phyloP scores from a whole-genome alignment of 2,329 filamentous ascomycete genomes.

The Ascochyta koolunga region DNA sequence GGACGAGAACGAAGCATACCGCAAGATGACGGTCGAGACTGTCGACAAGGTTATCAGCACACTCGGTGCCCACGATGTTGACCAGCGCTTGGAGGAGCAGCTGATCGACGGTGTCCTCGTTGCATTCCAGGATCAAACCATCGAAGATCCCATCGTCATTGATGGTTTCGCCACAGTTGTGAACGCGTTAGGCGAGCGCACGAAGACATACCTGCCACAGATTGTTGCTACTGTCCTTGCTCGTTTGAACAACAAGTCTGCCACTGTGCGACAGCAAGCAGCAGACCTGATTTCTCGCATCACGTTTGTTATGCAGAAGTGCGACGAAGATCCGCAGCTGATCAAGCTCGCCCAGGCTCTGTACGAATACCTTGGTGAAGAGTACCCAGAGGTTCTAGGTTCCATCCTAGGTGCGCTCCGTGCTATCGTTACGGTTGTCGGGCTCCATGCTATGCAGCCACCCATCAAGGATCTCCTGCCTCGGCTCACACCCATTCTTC shows the following conservation, averaged over 20 bases:
- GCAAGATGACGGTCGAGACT: constrained; percentile 99
- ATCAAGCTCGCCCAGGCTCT: constrained; percentile 92
- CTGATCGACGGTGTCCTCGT: constrained; percentile 94
- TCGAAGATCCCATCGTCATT: constrained; percentile 93
- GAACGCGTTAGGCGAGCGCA: constrained; percentile 89
- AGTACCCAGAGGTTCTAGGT: constrained; percentile 96
- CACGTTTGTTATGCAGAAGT: constrained; percentile 99
- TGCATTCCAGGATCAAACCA: constrained; percentile 96
- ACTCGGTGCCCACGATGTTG: constrained; percentile 90
- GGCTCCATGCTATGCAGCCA: constrained; percentile 97
- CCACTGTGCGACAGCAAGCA: constrained; percentile 94
- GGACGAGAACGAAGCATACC: constrained; percentile 96
- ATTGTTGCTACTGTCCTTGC: constrained; percentile 97
- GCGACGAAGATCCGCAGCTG: constrained; percentile 93
- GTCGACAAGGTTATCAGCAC: constrained; percentile 95
- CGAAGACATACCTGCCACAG: constrained; percentile 95
- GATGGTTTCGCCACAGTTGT: constrained; percentile 98
- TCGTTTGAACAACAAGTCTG: constrained; percentile 96
- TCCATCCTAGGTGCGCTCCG: constrained; percentile 94
- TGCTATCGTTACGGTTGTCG: constrained; percentile 96
- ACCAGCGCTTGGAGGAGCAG: constrained; percentile 88
- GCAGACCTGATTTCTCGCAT: constrained; percentile 96
- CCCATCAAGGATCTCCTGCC: constrained; percentile 96
- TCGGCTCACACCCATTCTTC: constrained; percentile 93
- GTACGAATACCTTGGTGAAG: constrained; percentile 97